These are phyloP conservation scores for Paramyrothecium roridum DNA, from an alignment of 2,329 filamentous ascomycete genomes.

Conservation along the genomic window DNA sequence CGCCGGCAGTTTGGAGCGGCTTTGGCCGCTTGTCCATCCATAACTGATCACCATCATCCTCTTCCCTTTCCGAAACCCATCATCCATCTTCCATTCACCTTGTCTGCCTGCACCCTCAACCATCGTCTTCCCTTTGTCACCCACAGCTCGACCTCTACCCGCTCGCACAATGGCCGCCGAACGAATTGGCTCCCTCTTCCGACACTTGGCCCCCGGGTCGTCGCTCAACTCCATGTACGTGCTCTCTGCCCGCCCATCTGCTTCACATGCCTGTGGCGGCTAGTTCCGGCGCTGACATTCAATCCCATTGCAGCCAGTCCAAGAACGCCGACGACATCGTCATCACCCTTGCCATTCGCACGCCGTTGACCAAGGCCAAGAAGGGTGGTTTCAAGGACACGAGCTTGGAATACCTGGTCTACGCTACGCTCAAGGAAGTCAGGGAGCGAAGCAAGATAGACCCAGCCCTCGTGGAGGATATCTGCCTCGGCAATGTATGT, in stretches of 20 bases:
- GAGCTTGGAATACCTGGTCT: slow-evolving; percentile 79
- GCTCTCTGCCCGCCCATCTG: background rate
- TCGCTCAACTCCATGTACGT: slow-evolving; percentile 75
- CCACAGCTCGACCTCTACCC: background rate
- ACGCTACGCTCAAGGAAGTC: slow-evolving; percentile 76
- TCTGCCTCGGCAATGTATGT: slow-evolving; percentile 83
- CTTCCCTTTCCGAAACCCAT: slow-evolving; percentile 13
- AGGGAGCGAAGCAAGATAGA: slow-evolving; percentile 72
- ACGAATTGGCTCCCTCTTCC: slow-evolving; percentile 82
- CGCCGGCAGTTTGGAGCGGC: background rate
- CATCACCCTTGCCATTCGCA: slow-evolving; percentile 88
- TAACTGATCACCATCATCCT: background rate
- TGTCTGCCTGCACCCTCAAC: background rate
- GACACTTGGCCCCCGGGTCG: slow-evolving; percentile 75
- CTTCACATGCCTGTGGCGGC: background rate
- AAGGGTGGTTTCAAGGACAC: slow-evolving; percentile 98
- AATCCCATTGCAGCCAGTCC: slow-evolving; percentile 61
- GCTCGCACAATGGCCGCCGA: slow-evolving; percentile 70
- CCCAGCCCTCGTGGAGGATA: slow-evolving; percentile 79
- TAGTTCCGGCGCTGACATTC: slow-evolving; percentile 6
- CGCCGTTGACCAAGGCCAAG: slow-evolving; percentile 80
- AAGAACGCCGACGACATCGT: slow-evolving; percentile 97
- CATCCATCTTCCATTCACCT: slow-evolving; percentile 11
- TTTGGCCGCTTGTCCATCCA: background rate
- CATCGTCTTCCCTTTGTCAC: background rate